phyloP scores from a whole-genome alignment of 2,329 filamentous ascomycete genomes.

The Phialemonium atrogriseum region DNA sequence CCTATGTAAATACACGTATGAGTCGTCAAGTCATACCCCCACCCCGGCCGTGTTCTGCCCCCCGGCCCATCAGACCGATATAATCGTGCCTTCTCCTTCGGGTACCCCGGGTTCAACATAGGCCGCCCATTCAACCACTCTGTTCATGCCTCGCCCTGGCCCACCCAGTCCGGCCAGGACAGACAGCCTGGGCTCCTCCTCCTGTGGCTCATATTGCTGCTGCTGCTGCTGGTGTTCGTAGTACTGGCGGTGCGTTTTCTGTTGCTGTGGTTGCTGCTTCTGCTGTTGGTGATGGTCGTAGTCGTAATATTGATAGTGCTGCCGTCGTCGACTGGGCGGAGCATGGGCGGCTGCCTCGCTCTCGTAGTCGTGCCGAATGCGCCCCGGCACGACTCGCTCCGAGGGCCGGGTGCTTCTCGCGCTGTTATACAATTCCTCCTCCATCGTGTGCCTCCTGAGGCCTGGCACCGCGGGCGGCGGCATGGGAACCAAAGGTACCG shows the following conservation, averaged over 20 bases:
- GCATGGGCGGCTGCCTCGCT: not conserved
- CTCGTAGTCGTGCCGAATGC: constrained; percentile 4
- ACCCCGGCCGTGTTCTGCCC: no score
- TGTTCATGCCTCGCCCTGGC: constrained; percentile 34
- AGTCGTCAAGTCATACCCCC: no score
- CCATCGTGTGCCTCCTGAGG: constrained; percentile 31
- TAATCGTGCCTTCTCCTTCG: constrained; percentile 13
- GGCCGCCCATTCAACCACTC: constrained; percentile 39
- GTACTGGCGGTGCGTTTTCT: constrained; percentile 11
- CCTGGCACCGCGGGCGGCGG: constrained; percentile 20
- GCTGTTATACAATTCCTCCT: constrained; percentile 29
- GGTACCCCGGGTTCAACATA: constrained; percentile 37
- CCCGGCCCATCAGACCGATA: no score
- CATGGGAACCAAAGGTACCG: constrained; percentile 25
- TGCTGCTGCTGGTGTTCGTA: constrained; percentile 10
- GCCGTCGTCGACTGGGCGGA: constrained; percentile 1
- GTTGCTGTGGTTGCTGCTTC: constrained; percentile 4
- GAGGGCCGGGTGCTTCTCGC: constrained; percentile 20
- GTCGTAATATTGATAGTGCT: no score
- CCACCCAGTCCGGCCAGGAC: constrained; percentile 39
- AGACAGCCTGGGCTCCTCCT: constrained; percentile 26
- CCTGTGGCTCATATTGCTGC: constrained; percentile 12
- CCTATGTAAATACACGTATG: no score
- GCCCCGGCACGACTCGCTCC: no score
- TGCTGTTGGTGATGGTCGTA: constrained; percentile 1